Evolutionary conservation across 2,329 filamentous ascomycete species (phyloP), one percentile per base, ranked within the genome.

Genomic region (Cylindrodendrum hubeiense): DNA sequence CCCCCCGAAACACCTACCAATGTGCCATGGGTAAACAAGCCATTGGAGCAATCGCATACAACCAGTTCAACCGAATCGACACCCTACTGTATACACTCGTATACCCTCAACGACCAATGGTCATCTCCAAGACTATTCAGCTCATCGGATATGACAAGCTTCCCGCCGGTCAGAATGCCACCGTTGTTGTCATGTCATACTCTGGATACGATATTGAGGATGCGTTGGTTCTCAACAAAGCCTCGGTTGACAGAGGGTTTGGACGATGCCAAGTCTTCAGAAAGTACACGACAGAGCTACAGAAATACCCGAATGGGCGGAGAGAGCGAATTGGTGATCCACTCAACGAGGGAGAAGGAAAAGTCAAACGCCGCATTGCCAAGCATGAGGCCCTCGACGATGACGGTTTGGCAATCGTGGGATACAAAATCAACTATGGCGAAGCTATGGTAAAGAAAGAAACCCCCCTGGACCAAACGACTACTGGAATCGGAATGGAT

Each of bases 1-100:
- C 97, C 17, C 96, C 96, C 10, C 89, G 96, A 86, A 99, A 99
- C 78, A 99, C 96, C 0, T 99, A 99, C 77, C 95, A 98, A 85
- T 98, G 95, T 82, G 96, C 96, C 82, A 99, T 99, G 96, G 96
- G 96, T 88, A 99, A 99, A 83, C 96, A 99, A 92, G 96, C 96
- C 41, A 98, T 99, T 78, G 96, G 96, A 34, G 95, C 95, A 34
- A 98, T 99, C 77, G 96, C 95, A 17, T 97, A 97, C 77, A 99
- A 99, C 77, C 96, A 99, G 79, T 97, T 98, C 82, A 93, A 95
- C 74, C 91, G 96, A 61, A 98, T 99, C 78, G 96, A 99, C 76
- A 98, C 95, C 0, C 86, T 99, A 17, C 88, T 99, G 7, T 98
- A 98, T 78, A 93, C 97, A 1, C 93, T 99, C 83, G 96, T 99